A percentile compares a stretch with the other conserved stretches of the same genome.
Conservation (phyloP, 768 basidiomycete species). For the Trametopsis cervina region DNA sequence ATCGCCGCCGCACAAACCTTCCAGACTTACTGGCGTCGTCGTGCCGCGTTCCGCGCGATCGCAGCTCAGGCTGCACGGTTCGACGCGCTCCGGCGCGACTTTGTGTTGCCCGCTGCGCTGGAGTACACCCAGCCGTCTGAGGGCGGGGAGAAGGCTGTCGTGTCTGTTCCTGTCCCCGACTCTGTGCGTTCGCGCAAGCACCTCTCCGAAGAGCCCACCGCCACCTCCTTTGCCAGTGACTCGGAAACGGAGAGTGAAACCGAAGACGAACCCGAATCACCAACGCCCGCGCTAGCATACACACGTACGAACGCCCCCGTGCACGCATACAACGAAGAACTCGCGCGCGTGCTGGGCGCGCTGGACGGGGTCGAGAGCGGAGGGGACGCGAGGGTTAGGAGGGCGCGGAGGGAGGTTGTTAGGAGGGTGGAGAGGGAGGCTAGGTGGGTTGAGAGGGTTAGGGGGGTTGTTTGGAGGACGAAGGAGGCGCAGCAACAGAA, state of each 20-base stretch:
- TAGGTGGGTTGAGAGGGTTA: constrained; percentile 36
- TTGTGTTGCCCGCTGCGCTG: constrained; percentile 37
- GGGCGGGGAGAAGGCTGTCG: constrained; percentile 3
- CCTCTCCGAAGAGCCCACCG: too few relatives aligned
- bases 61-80: constrained; percentile 36
- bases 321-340: constrained; percentile 54
- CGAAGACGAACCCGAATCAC: constrained; percentile 1
- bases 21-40: constrained; percentile 38
- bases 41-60: constrained; percentile 33
- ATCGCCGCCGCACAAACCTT: constrained; percentile 34
- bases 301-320: constrained; percentile 52
- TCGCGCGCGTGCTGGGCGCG: constrained; percentile 55
- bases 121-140: constrained; percentile 33
- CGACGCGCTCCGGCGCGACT: constrained; percentile 32
- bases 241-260: neutral
- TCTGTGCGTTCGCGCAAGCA: too few relatives aligned
- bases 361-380: constrained; percentile 66
- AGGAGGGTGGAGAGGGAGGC: constrained; percentile 55
- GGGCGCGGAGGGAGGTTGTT: constrained; percentile 44
- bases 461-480: constrained; percentile 18
- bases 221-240: too few relatives aligned
- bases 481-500: constrained; percentile 10
- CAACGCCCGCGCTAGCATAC: constrained; percentile 44
- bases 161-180: neutral
- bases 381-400: constrained; percentile 48